Evolutionary conservation across 129 eudicot genomes (phyloP), one percentile per base, ranked within the genome.

Genomic region (Flaveria robusta): DNA sequence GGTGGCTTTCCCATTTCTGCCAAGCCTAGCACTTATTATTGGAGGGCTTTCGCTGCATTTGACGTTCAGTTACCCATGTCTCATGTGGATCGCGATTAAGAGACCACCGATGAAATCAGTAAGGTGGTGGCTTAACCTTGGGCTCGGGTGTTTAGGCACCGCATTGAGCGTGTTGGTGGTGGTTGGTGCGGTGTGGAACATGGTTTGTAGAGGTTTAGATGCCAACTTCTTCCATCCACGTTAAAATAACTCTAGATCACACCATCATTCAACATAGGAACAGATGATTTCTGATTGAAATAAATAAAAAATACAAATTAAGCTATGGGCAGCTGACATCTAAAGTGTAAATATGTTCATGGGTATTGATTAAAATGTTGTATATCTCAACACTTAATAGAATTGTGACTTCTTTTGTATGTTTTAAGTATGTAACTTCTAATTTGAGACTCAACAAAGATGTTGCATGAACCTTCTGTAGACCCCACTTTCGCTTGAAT

Each of bases 191-290:
- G 47, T 86, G 47, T 81, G 90, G 85, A 81, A 84, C 55, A 82
- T 91, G 68, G 77, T 70, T 18, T 79, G 5, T 37, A 23, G 71
- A 31, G 91, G 91, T 6, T 31, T 91, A 14, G 79, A 88, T 47
- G 97, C 94, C 71, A 91, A 85, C 41, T 91, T 91, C 81, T 88
- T 88, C 83, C 83, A 88, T 20, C 97, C 97, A 12, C 58, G 22
- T 37, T 86, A 63, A 75, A 13, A 29, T 43, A 1, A 16, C 5
- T 58, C 15, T 23, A 24, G 13, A 3, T 58, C 34, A 23, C 24
- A 15, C 19, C 59, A 52, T n/a, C 20, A 15, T 50, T 7, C 41
- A 37, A n/a, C n/a, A n/a, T 29, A 29, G 34, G 0, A 29, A 29
- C 34, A 29, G 34, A 29, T 29, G 0, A 29, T 5, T 3, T 29